Evolutionary conservation across 169 alveolate genomes (phyloP), one percentile per base, ranked within the genome.

Genomic region (Plasmodium reichenowi): DNA sequence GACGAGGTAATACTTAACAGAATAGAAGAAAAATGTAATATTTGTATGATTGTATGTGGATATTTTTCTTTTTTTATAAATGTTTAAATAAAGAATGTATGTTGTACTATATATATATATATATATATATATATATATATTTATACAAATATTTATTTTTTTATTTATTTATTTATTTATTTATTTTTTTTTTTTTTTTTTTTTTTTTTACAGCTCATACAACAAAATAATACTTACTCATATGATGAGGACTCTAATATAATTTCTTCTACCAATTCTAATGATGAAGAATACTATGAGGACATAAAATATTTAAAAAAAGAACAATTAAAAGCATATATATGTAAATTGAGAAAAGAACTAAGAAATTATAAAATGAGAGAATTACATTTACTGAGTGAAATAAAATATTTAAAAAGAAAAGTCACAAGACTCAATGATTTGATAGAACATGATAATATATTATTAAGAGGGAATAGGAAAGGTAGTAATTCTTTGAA

Each of bases 331-430:
- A 83, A 58, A 72, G 91, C 91, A 32, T 83, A 83, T 62, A 68
- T 83, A 15, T 52, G 80, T 63, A 83, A 83, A 83, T 67, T 83
- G 58, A 67, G 62, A 68, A 83, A 83, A 24, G 91, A 83, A 20
- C 54, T 83, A 43, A 38, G 70, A n/a, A 24, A 83, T 13, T 83
- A 83, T 50, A 83, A 83, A 58, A 24, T 68, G 9, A 52, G 50
- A 68, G 91, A 83, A 83, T 32, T 67, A 54, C 68, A 83, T 38
- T 56, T 54, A 24, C 29, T 56, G 20, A 45, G 68, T 17, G 91
- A 83, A 58, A 83, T 83, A 32, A 83, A 83, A 68, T 83, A 83
- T 63, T 48, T 83, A 72, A 83, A 83, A 72, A 52, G 91, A 29
- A 83, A 83, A 54, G 56, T 83, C 20, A 54, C 45, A 72, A 68